Conservation (phyloP, 2,329 filamentous ascomycete species). For the Zymoseptoria tritici region DNA sequence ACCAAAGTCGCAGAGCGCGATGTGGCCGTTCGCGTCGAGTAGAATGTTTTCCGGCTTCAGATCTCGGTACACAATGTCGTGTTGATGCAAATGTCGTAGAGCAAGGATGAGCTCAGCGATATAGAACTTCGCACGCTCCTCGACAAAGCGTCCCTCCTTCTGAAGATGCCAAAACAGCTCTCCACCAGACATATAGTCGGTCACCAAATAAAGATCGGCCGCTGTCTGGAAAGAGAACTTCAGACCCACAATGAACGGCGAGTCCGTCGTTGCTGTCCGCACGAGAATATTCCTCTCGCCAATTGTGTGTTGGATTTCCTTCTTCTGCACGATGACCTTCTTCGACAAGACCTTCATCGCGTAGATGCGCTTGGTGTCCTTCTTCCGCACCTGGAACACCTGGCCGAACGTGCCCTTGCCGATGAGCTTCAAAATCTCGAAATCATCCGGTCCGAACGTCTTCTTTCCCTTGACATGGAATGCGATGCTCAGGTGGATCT, state of each 20-base stretch:
- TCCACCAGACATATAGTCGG: conserved; percentile 98
- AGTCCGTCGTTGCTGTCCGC: conserved; percentile 89
- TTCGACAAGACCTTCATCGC: conserved; percentile 99
- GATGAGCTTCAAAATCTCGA: conserved; percentile 91
- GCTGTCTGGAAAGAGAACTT: conserved; percentile 99
- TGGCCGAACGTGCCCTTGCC: conserved; percentile 98
- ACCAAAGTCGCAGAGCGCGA: conserved; percentile 94
- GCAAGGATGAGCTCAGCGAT: conserved; percentile 95
- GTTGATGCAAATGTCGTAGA: conserved; percentile 88
- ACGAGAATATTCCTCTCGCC: conserved; percentile 96
- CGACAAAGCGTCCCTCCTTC: conserved; percentile 91
- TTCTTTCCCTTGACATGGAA: conserved; percentile 86
- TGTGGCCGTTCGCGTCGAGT: conserved; percentile 93
- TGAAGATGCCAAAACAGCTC: conserved; percentile 98
- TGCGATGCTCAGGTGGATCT: conserved; percentile 77
- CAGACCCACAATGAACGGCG: conserved; percentile 92
- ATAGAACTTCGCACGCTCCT: conserved; percentile 94
- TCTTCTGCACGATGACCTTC: conserved; percentile 99
- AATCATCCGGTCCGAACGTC: conserved; percentile 89
- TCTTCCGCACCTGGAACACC: conserved; percentile 96
- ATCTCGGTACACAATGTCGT: conserved; percentile 96
- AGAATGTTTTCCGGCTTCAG: conserved; percentile 97
- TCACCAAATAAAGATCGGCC: conserved; percentile 94
- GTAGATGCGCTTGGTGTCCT: conserved; percentile 90
- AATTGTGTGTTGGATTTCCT: conserved; percentile 94